Conservation (phyloP, 2,329 filamentous ascomycete genomes). For the Hypocreales sp. region DNA sequence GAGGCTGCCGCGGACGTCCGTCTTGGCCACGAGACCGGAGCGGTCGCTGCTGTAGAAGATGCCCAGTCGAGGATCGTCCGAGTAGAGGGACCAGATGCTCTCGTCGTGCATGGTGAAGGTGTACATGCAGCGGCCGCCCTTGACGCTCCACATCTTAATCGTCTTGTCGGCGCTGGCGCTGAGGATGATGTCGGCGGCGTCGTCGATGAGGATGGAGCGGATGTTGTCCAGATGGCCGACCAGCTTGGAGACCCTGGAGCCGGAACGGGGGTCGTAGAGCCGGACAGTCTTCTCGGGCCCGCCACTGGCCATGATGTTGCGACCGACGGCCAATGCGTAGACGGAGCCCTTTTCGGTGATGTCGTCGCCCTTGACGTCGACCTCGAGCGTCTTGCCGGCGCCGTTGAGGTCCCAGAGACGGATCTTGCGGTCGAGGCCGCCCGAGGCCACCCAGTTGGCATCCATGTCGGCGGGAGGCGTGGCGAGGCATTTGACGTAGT, state of each 20-base stretch:
- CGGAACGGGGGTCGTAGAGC: conserved; percentile 79
- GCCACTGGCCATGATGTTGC: conserved; percentile 74
- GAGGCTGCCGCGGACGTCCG: conserved; percentile 62
- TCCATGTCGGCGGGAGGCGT: conserved; percentile 46
- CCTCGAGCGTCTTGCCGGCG: conserved; percentile 70
- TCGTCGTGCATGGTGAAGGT: conserved; percentile 98
- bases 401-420: conserved; percentile 88
- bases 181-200: conserved; percentile 79
- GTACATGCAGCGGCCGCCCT: conserved; percentile 89
- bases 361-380: conserved; percentile 73
- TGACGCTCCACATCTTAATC: conserved; percentile 95
- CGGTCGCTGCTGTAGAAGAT: conserved; percentile 93
- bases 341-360: conserved; percentile 83
- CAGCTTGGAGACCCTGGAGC: conserved; percentile 87
- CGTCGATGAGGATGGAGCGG: conserved; percentile 76
- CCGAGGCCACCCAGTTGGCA: conserved; percentile 81
- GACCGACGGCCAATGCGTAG: conserved; percentile 72
- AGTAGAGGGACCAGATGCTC: conserved; percentile 92
- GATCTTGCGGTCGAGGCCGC: conserved; percentile 83
- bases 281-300: conserved; percentile 88
- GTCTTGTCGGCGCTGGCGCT: conserved; percentile 94
- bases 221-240: conserved; percentile 94
- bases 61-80: conserved; percentile 67
- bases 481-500: conserved; percentile 92
- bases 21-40: conserved; percentile 89